Base-by-base conservation (phyloP, 2,329 filamentous ascomycete genomes). In the Dactylellina drechsleri region DNA sequence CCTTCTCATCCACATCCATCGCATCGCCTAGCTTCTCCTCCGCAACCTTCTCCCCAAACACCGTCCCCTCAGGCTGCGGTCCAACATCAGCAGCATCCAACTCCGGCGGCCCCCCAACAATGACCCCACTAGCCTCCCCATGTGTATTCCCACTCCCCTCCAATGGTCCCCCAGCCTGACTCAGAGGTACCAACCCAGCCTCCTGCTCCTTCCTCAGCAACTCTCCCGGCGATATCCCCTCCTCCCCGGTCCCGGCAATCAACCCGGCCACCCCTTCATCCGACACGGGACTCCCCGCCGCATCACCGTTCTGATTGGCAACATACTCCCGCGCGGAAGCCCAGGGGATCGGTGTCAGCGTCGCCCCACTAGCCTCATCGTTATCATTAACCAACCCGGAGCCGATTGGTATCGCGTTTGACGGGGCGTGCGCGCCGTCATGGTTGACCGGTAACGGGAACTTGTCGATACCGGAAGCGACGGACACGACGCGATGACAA, bases 291-390 rank as follows among this genome's bases (percentile, higher is more conserved):
- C 54, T 64, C 2, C 72, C 66, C n/a, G 52, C 66, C 6, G 61
- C 66, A 58, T 59, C 71, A 41, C 58, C 62, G 28, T 53, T 62
- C 23, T 67, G 62, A 13, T 78, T 78, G 12, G 78, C 78, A 6
- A 77, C 77, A 31, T 73, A 77, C 10, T 80, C 81, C 8, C 80
- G 80, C 4, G 79, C 78, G 1, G 72, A 76, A 79, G 73, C 72
- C 95, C 95, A 99, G 0, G 93, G 92, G 68, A 99, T 98, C 0
- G 94, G 95, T 0, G 94, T 98, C 58, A 99, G 85, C 16, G 97
- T 85, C 0, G 95, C 95, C 5, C 95, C 95, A 20, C 94, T 94
- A 12, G 90, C 91, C 81, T 97, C 94, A 79, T 98, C 94, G 57
- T 91, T 92, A 1, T 92, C 93, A 5, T 94, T 84, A 0, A 83